phyloP scores from a whole-genome alignment of 2,329 filamentous ascomycete species.

The Sporothrix humicola region DNA sequence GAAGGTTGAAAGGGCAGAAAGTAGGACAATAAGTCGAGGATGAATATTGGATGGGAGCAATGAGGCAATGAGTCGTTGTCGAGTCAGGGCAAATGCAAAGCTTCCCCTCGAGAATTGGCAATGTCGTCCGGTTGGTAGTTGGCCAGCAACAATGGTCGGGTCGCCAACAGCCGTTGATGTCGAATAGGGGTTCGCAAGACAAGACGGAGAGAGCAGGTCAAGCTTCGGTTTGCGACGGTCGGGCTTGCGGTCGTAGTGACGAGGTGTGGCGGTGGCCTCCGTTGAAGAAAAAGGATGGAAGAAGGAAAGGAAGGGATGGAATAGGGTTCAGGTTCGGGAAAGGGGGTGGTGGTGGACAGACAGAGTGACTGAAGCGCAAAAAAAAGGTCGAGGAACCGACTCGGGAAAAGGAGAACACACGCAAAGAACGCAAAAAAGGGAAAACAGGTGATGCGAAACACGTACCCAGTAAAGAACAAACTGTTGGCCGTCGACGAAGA shows the following conservation, averaged over 20 bases:
- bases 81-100: neutral
- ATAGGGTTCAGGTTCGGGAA: neutral
- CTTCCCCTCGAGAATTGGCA: no score
- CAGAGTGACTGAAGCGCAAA: neutral
- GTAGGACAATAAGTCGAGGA: no score
- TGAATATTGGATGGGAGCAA: neutral
- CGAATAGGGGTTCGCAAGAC: neutral
- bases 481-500: conserved; percentile 20
- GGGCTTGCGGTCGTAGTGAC: neutral
- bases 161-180: neutral
- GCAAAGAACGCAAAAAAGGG: neutral
- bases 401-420: neutral
- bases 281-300: conserved; percentile 7
- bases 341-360: neutral
- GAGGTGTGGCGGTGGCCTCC: neutral
- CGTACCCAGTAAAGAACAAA: conserved; percentile 35
- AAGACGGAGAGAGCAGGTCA: neutral
- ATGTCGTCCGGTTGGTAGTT: conserved; percentile 13
- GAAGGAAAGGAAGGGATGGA: conserved; percentile 11
- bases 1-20: no score
- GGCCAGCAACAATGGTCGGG: conserved; percentile 18
- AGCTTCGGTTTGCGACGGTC: neutral
- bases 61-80: neutral
- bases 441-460: conserved; percentile 8
- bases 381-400: neutral